Conservation (phyloP, 1,284 basidiomycete genomes). For the Agroathelia rolfsii region DNA sequence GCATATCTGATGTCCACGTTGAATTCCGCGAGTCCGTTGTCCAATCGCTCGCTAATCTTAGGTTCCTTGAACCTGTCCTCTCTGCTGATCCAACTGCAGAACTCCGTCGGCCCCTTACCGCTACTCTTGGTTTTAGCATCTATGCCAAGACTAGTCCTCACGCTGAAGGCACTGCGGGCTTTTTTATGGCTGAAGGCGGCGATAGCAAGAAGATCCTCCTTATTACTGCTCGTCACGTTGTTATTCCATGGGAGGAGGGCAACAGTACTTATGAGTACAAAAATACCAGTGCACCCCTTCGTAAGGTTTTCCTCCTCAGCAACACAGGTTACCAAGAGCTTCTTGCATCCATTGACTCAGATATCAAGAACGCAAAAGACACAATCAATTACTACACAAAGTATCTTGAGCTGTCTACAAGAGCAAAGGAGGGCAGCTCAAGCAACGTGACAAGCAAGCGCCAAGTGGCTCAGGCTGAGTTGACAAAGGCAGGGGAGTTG, state of each 20-base stretch:
- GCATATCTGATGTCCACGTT: conserved; percentile 21
- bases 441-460: conserved; percentile 1
- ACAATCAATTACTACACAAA: too few relatives aligned
- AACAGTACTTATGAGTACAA: background rate
- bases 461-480: conserved; percentile 6
- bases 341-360: conserved; percentile 1
- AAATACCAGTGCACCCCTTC: background rate
- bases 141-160: conserved; percentile 14
- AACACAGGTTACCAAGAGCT: background rate
- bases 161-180: conserved; percentile 14
- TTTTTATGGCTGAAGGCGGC: conserved; percentile 14
- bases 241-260: background rate
- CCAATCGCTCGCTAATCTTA: conserved; percentile 16
- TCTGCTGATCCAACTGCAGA: conserved; percentile 15
- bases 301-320: background rate
- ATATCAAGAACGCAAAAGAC: too few relatives aligned
- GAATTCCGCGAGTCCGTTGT: conserved; percentile 22
- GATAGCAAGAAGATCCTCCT: conserved; percentile 11
- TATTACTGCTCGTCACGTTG: conserved; percentile 4
- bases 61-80: conserved; percentile 16
- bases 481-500: conserved; percentile 12
- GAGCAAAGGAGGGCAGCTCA: too few relatives aligned
- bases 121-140: conserved; percentile 25
- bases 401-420: too few relatives aligned
- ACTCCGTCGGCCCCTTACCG: conserved; percentile 22